Evolutionary conservation across 768 basidiomycete species (phyloP).

Genomic region (Hebeloma cylindrosporum): DNA sequence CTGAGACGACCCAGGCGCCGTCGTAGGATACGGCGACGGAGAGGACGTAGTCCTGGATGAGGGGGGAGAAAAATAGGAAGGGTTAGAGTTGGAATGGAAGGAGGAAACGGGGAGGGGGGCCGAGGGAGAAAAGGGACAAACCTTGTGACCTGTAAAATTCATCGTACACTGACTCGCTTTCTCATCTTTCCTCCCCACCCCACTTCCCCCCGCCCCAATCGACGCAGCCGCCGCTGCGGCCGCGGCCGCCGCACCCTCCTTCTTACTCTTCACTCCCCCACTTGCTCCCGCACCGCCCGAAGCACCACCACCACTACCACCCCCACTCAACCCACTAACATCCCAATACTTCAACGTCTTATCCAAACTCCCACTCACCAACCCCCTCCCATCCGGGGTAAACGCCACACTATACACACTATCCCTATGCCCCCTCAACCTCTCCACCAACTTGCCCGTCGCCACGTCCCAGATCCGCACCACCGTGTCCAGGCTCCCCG

Average conservation of each 20-base stretch:
- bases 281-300: constrained; percentile 33
- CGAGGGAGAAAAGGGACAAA: constrained; percentile 31
- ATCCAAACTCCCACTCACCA: constrained; percentile 91
- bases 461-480: constrained; percentile 80
- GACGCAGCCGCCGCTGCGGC: constrained; percentile 11
- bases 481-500: constrained; percentile 72
- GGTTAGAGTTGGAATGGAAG: no score
- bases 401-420: constrained; percentile 90
- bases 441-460: constrained; percentile 66
- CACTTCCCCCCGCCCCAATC: constrained; percentile 12
- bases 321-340: constrained; percentile 62
- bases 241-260: constrained; percentile 37
- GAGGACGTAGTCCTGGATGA: constrained; percentile 51
- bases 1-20: constrained; percentile 92
- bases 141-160: constrained; percentile 92
- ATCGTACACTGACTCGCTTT: constrained; percentile 59
- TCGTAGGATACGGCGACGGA: constrained; percentile 83
- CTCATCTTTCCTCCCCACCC: constrained; percentile 62
- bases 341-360: constrained; percentile 91
- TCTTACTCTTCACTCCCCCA: constrained; percentile 39
- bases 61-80: no score
- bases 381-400: constrained; percentile 85
- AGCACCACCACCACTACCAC: constrained; percentile 9
- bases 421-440: constrained; percentile 76
- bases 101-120: neutral